Evolutionary conservation across 345 rosid species (phyloP).

Genomic region (Melaleuca quinquenervia): DNA sequence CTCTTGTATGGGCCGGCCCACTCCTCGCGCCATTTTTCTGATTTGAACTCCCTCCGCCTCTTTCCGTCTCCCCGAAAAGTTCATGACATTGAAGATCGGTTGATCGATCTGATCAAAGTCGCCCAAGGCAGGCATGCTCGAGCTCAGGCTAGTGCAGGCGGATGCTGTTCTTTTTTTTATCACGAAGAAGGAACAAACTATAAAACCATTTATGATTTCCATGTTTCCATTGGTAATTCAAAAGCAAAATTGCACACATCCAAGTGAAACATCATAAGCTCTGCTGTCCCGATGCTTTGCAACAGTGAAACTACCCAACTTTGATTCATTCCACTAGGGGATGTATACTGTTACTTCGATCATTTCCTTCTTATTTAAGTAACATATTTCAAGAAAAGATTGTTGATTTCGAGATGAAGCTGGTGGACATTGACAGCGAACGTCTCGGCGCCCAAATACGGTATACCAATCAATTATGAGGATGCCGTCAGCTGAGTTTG

Average conservation of each 20-base stretch:
- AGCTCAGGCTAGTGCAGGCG: conserved; percentile 72
- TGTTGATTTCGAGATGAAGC: conserved; percentile 82
- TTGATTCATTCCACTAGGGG: neutral
- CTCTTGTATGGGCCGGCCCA: neutral
- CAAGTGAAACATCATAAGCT: neutral
- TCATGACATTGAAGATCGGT: accelerated
- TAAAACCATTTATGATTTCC: neutral
- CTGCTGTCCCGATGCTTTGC: neutral
- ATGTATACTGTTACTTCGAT: neutral
- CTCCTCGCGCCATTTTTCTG: neutral
- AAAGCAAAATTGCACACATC: neutral
- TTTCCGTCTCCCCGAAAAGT: too few species aligned
- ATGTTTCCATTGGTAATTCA: neutral
- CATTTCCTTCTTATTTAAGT: neutral
- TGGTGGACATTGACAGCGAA: conserved; percentile 91
- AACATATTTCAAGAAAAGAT: conserved; percentile 69
- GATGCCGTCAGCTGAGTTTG: conserved; percentile 85
- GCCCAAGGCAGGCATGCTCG: conserved; percentile 32
- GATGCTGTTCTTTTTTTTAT: neutral
- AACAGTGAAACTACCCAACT: neutral
- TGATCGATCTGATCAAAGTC: neutral
- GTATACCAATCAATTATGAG: conserved; percentile 81
- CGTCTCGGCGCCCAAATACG: conserved; percentile 94
- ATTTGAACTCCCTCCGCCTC: neutral
- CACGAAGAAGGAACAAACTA: neutral